Evolutionary conservation across 345 rosid species (phyloP), one percentile per base, ranked within the genome.

Genomic region (Salix purpurea): DNA sequence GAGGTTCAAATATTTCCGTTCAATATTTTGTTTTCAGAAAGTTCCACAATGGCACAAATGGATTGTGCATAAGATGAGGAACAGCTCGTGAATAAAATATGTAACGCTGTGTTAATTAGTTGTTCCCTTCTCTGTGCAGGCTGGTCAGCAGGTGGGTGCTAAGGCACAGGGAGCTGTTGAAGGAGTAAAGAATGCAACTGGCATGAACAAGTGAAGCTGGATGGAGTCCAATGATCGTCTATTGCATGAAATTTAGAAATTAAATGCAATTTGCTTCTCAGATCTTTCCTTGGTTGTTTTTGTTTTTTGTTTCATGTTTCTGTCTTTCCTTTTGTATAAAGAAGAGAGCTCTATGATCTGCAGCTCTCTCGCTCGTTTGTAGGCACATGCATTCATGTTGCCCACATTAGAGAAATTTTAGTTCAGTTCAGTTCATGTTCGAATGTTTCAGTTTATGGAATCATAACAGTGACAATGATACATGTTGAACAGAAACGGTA

Each of bases 161-260:
- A 87, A 82, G 79, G 90, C 94, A 76, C 83, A 82, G 71, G 94
- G 85, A 62, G 92, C 94, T 60, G 86, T 87, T 23, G 90, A 90
- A 36, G 89, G 91, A 21, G 90, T 85, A 46, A 90, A 84, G 90
- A 76, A 90, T 71, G 92, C 91, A 10, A 76, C 82, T 24, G 80
- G 84, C 21, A 78, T 65, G 64, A 84, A 80, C 83, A 76, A 76
- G 13, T 76, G 46, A 81, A 44, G 54, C 32, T 16, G 34, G 18
- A 34, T 0, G 23, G 64, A 36, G 6, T n/a, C 14, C 5, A 9
- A n/a, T 56, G 23, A 56, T n/a, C 9, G 62, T 56, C 62, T 2
- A 3, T n/a, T 21, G 14, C 14, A 18, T 52, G 14, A 11, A 56
- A n/a, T 56, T 56, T 56, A 56, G 62, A 56, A 9, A 56, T 56